Percentiles rank a stretch among this genome's conserved stretches.
These are phyloP conservation scores for Fusarium tricinctum DNA, from an alignment of 2,329 filamentous ascomycete species.

Conservation along the genomic window DNA sequence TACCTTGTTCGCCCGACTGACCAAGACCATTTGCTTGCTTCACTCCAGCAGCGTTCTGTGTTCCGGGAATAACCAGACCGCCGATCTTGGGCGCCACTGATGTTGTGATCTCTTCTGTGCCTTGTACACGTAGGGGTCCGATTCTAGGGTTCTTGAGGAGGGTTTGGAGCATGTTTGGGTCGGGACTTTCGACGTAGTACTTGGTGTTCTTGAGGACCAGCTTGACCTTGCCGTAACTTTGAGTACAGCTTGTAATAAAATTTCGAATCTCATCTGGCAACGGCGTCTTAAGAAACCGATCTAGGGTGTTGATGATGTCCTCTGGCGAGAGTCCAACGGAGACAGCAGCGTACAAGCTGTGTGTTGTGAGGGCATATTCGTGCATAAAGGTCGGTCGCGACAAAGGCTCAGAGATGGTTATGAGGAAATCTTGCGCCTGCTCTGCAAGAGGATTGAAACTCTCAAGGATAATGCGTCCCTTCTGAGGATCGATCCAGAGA, in stretches of 20 bases:
- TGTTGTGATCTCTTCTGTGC: constrained; percentile 78
- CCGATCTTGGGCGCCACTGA: constrained; percentile 88
- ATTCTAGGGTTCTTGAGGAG: constrained; percentile 89
- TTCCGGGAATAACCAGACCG: constrained; percentile 91
- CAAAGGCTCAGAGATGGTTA: constrained; percentile 93
- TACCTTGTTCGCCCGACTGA: constrained; percentile 55
- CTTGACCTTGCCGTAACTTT: constrained; percentile 95
- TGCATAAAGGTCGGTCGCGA: constrained; percentile 92
- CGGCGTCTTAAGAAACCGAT: constrained; percentile 89
- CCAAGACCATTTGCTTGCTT: constrained; percentile 73
- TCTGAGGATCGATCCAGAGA: constrained; percentile 91
- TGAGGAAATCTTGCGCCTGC: constrained; percentile 93
- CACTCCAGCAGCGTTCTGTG: constrained; percentile 90
- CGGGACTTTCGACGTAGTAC: constrained; percentile 93
- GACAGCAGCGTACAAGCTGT: constrained; percentile 95
- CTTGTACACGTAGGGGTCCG: constrained; percentile 81
- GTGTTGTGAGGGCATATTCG: constrained; percentile 91
- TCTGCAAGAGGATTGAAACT: constrained; percentile 91
- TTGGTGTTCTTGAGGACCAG: constrained; percentile 94
- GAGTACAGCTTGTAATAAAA: constrained; percentile 84
- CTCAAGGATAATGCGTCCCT: constrained; percentile 90
- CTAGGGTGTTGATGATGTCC: constrained; percentile 91
- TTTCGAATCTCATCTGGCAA: constrained; percentile 83
- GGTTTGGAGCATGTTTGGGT: constrained; percentile 86
- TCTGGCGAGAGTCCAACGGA: constrained; percentile 91